Base-by-base conservation (phyloP, 208 protist genomes). In the Trypanosoma cruzi region DNA sequence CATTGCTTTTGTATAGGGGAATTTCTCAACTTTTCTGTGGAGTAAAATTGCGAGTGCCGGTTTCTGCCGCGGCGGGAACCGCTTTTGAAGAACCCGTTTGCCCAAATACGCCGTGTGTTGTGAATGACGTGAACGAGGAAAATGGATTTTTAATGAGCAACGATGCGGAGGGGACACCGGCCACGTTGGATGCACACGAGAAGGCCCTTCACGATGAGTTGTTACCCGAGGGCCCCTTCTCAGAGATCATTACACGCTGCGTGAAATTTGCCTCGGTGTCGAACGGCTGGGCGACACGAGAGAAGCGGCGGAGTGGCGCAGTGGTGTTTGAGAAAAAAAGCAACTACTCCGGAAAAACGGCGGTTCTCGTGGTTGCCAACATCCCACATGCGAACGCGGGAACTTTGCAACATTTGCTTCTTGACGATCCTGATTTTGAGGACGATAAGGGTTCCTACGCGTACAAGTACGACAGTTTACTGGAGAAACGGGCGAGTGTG, bases 331-430 rank as follows among this genome's bases (percentile, higher is more conserved):
- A 71, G 29, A 71, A 64, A 46, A 8, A 14, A 26, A 64, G 66
- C 18, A 6, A 16, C 2, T 64, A 71, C 32, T 64, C 66, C 36
- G 57, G 73, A 49, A 79, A 80, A 46, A 55, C 50, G 4, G 65
- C 70, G 0, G 32, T 81, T 22, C 76, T 76, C 2, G n/a, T 75
- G 16, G 71, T 73, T 37, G 69, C 71, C 26, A 82, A 80, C 56
- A 61, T 90, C 57, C 81, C 78, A 20, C n/a, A 72, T 57, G 68
- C 75, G 34, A 86, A 81, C 58, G 75, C 82, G 14, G 77, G 80
- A 37, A 77, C 68, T 16, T 52, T 86, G n/a, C 75, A 84, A 66
- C 59, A 77, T 14, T 62, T 80, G n/a, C 65, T 86, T 22, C 75
- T 84, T 10, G 80, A 86, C 49, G 74, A 81, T 69, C 57, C 68